These are phyloP conservation scores for Dimocarpus longan DNA, from an alignment of 345 rosid genomes.

Conservation along the genomic window DNA sequence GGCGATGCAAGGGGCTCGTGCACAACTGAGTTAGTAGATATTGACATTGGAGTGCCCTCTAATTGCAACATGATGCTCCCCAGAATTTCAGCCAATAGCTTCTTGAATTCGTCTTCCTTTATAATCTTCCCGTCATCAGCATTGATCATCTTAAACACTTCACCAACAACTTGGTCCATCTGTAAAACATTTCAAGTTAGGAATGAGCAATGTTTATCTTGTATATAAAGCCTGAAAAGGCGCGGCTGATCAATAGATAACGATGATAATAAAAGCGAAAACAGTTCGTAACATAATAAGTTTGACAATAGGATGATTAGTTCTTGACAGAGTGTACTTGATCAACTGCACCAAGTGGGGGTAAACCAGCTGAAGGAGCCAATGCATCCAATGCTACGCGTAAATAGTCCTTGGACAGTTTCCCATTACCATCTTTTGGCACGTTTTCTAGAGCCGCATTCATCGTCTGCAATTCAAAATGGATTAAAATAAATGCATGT, in stretches of 20 bases:
- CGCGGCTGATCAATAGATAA: neutral
- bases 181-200: conserved; percentile 25
- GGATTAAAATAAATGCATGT: neutral
- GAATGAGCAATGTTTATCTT: neutral
- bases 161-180: conserved; percentile 67
- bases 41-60: conserved; percentile 67
- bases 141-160: conserved; percentile 56
- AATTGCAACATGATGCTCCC: conserved; percentile 86
- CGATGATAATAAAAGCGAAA: neutral
- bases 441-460: conserved; percentile 51
- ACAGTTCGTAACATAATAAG: neutral
- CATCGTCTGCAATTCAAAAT: conserved; percentile 48
- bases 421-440: conserved; percentile 72
- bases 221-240: neutral
- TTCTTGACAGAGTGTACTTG: conserved; percentile 45
- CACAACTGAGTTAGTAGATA: conserved; percentile 82
- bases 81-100: conserved; percentile 61
- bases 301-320: neutral
- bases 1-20: conserved; percentile 78
- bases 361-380: conserved; percentile 78
- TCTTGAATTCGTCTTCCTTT: conserved; percentile 91
- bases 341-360: conserved; percentile 81
- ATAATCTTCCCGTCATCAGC: conserved; percentile 77
- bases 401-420: conserved; percentile 64
- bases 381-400: conserved; percentile 64